phyloP scores from a whole-genome alignment of 2,329 filamentous ascomycete species.

The Pleomassaria siparia region DNA sequence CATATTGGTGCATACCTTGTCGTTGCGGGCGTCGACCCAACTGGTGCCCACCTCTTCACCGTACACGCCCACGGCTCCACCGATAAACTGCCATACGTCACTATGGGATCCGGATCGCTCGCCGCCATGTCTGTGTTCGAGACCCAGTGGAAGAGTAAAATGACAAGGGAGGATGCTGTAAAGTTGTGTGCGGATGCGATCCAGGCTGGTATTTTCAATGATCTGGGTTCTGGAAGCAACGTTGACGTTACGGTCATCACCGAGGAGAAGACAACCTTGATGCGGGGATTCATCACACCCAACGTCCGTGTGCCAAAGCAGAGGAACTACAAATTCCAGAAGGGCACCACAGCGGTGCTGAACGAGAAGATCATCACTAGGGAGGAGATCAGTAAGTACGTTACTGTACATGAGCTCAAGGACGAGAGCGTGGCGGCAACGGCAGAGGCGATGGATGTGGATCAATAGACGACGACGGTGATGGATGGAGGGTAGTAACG shows the following conservation, averaged over 20 bases:
- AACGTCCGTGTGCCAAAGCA: slow-evolving; percentile 91
- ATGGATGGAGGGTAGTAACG: background rate
- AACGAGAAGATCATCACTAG: slow-evolving; percentile 96
- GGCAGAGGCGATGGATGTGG: slow-evolving; percentile 67
- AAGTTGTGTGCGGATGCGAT: slow-evolving; percentile 84
- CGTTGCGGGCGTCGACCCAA: slow-evolving; percentile 94
- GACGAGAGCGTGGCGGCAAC: slow-evolving; percentile 63
- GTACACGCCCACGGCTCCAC: slow-evolving; percentile 98
- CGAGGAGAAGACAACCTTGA: slow-evolving; percentile 87
- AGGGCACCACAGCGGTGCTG: slow-evolving; percentile 91
- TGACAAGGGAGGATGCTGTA: slow-evolving; percentile 80
- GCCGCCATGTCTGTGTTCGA: slow-evolving; percentile 99
- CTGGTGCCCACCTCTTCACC: slow-evolving; percentile 92
- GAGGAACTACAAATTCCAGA: slow-evolving; percentile 86
- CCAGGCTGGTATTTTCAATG: slow-evolving; percentile 97
- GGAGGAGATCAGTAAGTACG: slow-evolving; percentile 91
- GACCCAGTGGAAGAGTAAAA: slow-evolving; percentile 82
- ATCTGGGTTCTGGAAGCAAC: slow-evolving; percentile 93
- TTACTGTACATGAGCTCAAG: slow-evolving; percentile 84
- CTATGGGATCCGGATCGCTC: slow-evolving; percentile 94
- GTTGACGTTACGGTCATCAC: slow-evolving; percentile 97
- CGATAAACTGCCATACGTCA: slow-evolving; percentile 98
- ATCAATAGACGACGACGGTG: slow-evolving; percentile 40
- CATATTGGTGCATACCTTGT: slow-evolving; percentile 98
- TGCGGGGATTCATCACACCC: slow-evolving; percentile 90